These are phyloP conservation scores for Eucalyptus marginata DNA, from an alignment of 345 rosid genomes.

Conservation along the genomic window DNA sequence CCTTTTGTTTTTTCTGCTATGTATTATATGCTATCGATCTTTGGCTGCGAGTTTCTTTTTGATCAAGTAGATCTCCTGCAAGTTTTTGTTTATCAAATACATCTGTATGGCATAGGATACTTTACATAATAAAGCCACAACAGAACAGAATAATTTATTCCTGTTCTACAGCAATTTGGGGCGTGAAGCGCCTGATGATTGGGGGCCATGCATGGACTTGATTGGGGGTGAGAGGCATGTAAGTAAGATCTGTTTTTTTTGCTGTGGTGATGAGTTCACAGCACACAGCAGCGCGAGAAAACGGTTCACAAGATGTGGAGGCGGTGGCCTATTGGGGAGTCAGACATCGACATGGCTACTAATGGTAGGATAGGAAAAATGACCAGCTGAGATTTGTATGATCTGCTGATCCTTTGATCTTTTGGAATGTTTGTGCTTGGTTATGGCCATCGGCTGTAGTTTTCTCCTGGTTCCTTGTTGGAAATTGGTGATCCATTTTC, in stretches of 20 bases:
- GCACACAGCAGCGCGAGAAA: background rate
- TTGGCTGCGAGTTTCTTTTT: background rate
- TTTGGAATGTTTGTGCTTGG: background rate
- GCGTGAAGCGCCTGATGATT: background rate
- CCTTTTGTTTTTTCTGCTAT: background rate
- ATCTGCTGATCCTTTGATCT: background rate
- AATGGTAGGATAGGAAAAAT: background rate
- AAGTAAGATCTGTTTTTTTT: background rate
- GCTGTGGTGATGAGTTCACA: background rate
- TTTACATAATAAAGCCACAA: background rate
- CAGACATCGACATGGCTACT: background rate
- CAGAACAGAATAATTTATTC: background rate
- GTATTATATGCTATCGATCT: background rate
- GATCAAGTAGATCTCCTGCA: background rate
- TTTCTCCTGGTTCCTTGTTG: background rate
- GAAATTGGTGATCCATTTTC: no score
- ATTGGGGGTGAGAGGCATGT: background rate
- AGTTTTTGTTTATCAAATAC: background rate
- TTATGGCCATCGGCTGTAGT: background rate
- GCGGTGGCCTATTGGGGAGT: background rate
- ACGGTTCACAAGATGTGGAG: background rate
- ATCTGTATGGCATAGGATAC: background rate
- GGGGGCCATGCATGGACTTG: background rate
- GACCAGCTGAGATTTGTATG: background rate
- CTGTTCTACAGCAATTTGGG: background rate